Conservation (phyloP, 2,329 filamentous ascomycete genomes). For the Cercospora citrullina region DNA sequence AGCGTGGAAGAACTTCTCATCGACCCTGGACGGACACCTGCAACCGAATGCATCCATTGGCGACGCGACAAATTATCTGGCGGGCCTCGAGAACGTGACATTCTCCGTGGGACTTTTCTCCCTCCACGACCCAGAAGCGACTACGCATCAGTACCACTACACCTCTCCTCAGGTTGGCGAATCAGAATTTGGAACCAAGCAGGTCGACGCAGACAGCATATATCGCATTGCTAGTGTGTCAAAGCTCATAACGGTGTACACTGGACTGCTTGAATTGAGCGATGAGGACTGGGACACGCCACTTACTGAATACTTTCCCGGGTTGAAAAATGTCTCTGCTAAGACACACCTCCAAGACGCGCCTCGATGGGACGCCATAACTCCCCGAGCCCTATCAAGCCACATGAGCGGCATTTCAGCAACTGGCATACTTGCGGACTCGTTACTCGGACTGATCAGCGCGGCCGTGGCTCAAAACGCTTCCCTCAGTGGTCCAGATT, state of each 20-base stretch:
- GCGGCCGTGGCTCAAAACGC: neutral
- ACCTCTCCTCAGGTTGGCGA: conserved; percentile 3
- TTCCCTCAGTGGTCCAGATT: neutral
- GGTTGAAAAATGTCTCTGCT: conserved; percentile 26
- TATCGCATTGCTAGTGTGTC: conserved; percentile 26
- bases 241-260: conserved; percentile 40
- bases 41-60: neutral
- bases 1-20: neutral
- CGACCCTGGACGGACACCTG: neutral
- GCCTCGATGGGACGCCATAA: conserved; percentile 49
- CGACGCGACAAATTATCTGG: neutral
- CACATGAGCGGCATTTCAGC: conserved; percentile 43
- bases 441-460: neutral
- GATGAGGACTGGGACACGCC: conserved; percentile 41
- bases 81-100: conserved; percentile 9
- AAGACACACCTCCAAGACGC: neutral
- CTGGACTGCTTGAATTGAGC: conserved; percentile 44
- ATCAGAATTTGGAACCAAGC: conserved; percentile 3
- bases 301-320: conserved; percentile 50
- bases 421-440: neutral
- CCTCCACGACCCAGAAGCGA: conserved; percentile 4
- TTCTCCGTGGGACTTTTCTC: conserved; percentile 18
- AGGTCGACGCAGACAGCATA: conserved; percentile 18
- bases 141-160: conserved; percentile 16
- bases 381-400: conserved; percentile 47